Evolutionary conservation across 2,329 filamentous ascomycete genomes (phyloP).

Genomic region (Penicillium sumatraense): DNA sequence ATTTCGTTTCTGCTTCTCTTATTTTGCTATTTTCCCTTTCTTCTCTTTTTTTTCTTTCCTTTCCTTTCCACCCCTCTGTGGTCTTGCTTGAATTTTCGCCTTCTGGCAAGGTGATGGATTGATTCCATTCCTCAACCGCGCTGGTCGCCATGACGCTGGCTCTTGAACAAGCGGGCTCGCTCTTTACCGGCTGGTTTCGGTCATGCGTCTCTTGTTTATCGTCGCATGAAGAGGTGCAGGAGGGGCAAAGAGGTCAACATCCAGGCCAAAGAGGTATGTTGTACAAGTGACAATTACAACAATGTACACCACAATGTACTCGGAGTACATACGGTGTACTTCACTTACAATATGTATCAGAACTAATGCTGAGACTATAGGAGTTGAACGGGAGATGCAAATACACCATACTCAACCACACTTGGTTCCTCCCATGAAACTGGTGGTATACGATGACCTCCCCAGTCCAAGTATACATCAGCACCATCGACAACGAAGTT

Average conservation of each 20-base stretch:
- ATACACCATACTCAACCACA: constrained; percentile 52
- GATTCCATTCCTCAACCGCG: constrained; percentile 29
- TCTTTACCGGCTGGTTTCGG: constrained; percentile 45
- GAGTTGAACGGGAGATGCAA: constrained; percentile 48
- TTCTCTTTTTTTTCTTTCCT: constrained; percentile 10
- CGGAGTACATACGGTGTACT: background rate
- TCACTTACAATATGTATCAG: too few relatives aligned
- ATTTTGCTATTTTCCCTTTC: constrained; percentile 10
- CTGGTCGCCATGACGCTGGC: constrained; percentile 41
- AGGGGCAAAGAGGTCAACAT: background rate
- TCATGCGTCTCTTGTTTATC: constrained; percentile 45
- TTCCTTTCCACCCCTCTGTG: constrained; percentile 13
- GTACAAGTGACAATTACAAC: too few relatives aligned
- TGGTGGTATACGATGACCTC: constrained; percentile 47
- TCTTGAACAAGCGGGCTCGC: constrained; percentile 45
- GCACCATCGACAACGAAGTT: constrained; percentile 36
- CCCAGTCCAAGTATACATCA: constrained; percentile 38
- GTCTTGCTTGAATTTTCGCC: constrained; percentile 15
- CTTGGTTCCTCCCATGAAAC: constrained; percentile 52
- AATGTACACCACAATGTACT: background rate
- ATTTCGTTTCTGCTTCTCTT: constrained; percentile 10
- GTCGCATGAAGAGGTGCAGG: constrained; percentile 32
- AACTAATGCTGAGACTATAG: constrained; percentile 30
- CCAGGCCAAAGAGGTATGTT: constrained; percentile 12
- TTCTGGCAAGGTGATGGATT: constrained; percentile 34